A percentile compares a stretch with the other conserved stretches of the same genome.
These are phyloP conservation scores for Exophiala viscosa DNA, from an alignment of 2,329 filamentous ascomycete species.

Conservation along the genomic window DNA sequence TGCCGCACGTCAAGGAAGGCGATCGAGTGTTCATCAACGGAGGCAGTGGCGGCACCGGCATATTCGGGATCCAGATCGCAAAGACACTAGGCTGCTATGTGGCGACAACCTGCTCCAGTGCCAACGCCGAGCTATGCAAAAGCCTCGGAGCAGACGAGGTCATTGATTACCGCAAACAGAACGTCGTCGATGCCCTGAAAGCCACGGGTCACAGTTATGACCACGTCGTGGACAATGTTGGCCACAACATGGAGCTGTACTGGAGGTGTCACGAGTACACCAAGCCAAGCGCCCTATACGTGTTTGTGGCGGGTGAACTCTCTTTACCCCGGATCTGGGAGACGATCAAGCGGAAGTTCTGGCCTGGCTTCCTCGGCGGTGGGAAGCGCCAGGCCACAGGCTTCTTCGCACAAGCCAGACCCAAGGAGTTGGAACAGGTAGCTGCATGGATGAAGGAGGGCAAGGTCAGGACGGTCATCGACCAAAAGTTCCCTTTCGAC, in stretches of 20 bases:
- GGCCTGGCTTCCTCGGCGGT: constrained; percentile 50
- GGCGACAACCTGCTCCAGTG: constrained; percentile 52
- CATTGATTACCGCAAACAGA: constrained; percentile 54
- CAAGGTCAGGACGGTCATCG: constrained; percentile 55
- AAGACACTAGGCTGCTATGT: constrained; percentile 58
- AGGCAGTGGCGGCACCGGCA: constrained; percentile 60
- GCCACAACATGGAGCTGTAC: constrained; percentile 50
- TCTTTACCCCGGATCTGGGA: constrained; percentile 2
- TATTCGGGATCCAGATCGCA: constrained; percentile 61
- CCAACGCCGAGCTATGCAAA: constrained; percentile 56
- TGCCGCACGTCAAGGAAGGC: constrained; percentile 46
- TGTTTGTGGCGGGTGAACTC: constrained; percentile 40
- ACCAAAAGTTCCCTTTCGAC: constrained; percentile 54
- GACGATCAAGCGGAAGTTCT: constrained; percentile 37
- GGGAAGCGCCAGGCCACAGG: constrained; percentile 39
- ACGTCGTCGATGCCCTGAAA: constrained; percentile 41
- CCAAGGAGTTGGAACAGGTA: constrained; percentile 48
- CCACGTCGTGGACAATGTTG: constrained; percentile 58
- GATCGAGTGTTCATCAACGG: constrained; percentile 63
- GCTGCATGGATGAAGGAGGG: constrained; percentile 56
- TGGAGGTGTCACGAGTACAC: constrained; percentile 52
- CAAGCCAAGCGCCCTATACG: constrained; percentile 47
- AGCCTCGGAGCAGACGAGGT: constrained; percentile 61
- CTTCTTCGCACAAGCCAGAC: constrained; percentile 36
- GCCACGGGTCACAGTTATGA: constrained; percentile 45